A percentile compares a stretch with the other conserved stretches of the same genome.
Evolutionary conservation across 768 basidiomycete genomes (phyloP).

Genomic region (Pisolithus marmoratus): DNA sequence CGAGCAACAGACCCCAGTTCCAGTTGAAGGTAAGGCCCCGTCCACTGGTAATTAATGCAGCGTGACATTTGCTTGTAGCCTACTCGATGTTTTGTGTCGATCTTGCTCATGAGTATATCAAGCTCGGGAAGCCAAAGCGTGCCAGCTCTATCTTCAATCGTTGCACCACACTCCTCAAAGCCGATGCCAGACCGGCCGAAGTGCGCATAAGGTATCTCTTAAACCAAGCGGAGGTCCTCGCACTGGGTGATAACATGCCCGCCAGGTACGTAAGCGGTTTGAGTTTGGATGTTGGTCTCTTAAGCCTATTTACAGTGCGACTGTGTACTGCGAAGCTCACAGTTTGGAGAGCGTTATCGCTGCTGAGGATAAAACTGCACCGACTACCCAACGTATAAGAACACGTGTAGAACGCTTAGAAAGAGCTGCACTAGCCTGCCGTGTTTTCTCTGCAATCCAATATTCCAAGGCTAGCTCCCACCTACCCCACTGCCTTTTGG

Average conservation of each 20-base stretch:
- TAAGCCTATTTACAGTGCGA: slow-evolving; percentile 30
- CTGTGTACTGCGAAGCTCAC: slow-evolving; percentile 57
- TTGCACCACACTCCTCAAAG: slow-evolving; percentile 41
- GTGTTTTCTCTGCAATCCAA: slow-evolving; percentile 65
- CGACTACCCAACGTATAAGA: slow-evolving; percentile 54
- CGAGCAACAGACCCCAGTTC: slow-evolving; percentile 37
- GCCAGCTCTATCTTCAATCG: slow-evolving; percentile 64
- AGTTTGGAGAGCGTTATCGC: slow-evolving; percentile 37
- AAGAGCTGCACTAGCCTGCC: slow-evolving; percentile 65
- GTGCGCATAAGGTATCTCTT: slow-evolving; percentile 52
- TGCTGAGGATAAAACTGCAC: slow-evolving; percentile 39
- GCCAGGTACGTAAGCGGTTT: slow-evolving; percentile 43
- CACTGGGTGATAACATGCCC: slow-evolving; percentile 49
- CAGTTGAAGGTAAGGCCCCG: slow-evolving; percentile 42
- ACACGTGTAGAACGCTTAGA: slow-evolving; percentile 56
- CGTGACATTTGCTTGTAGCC: slow-evolving; percentile 29
- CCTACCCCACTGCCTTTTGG: not conserved
- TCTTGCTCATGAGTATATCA: slow-evolving; percentile 74
- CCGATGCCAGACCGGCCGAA: slow-evolving; percentile 44
- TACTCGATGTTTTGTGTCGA: slow-evolving; percentile 61
- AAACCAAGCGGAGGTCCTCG: slow-evolving; percentile 61
- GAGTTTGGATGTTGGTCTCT: not conserved
- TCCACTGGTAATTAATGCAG: not conserved
- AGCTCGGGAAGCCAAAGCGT: slow-evolving; percentile 66
- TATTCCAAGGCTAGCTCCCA: slow-evolving; percentile 48